Percentiles rank a stretch among this genome's conserved stretches.
Evolutionary conservation across 1,284 basidiomycete genomes (phyloP).

Genomic region (Pseudozyma thailandica): DNA sequence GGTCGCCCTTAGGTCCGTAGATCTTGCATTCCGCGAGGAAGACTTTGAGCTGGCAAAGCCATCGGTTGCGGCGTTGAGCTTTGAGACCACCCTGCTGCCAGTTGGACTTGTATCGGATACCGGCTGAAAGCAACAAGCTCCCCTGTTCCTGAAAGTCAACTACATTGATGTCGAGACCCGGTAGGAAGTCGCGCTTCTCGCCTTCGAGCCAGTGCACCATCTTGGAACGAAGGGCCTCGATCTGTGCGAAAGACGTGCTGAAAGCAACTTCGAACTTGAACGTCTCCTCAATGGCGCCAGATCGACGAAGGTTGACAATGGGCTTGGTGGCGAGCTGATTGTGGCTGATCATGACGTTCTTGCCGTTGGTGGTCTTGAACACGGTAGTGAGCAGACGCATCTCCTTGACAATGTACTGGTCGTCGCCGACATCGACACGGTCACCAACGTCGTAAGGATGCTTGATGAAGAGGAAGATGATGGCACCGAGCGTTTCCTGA

Average conservation of each 20-base stretch:
- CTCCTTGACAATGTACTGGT: conserved; percentile 83
- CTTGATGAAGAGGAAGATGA: conserved; percentile 86
- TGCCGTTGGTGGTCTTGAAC: conserved; percentile 51
- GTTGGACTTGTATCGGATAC: conserved; percentile 91
- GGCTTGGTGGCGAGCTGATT: conserved; percentile 65
- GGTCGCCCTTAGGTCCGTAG: conserved; percentile 77
- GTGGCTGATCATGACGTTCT: conserved; percentile 47
- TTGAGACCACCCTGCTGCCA: conserved; percentile 79
- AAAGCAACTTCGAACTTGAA: conserved; percentile 85
- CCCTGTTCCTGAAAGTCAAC: conserved; percentile 83
- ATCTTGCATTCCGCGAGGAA: conserved; percentile 78
- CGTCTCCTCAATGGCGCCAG: conserved; percentile 77
- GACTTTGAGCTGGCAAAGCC: conserved; percentile 86
- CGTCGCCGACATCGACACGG: conserved; percentile 68
- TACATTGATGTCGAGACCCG: conserved; percentile 66
- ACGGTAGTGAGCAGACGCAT: conserved; percentile 81
- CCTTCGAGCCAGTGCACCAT: conserved; percentile 83
- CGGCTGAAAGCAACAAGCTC: conserved; percentile 80
- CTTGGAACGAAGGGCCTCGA: conserved; percentile 79
- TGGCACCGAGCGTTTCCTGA: conserved; percentile 78
- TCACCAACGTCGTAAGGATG: conserved; percentile 91
- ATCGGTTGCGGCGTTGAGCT: conserved; percentile 83
- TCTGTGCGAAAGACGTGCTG: conserved; percentile 81
- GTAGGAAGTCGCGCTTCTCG: conserved; percentile 68
- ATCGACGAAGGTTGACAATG: conserved; percentile 79